Base-by-base conservation (phyloP, 768 basidiomycete genomes). In the Russula emetica region DNA sequence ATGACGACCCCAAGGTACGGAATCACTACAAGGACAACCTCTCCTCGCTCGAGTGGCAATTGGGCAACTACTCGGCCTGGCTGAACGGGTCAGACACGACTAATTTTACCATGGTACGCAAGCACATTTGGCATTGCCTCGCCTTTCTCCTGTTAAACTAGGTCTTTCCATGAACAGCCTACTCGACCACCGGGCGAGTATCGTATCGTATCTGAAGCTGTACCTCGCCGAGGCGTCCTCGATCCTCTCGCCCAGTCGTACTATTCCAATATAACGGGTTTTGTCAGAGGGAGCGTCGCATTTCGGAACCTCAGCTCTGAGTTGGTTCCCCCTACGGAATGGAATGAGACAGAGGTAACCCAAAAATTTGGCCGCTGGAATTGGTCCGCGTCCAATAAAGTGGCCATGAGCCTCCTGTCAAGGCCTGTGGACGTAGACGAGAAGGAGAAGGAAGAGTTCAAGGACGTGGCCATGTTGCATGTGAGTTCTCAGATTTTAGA, bases 21-120 rank as follows among this genome's bases (percentile, higher is more conserved):
- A 83, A 81, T 68, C 84, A 85, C 61, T 88, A 87, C 72, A 79
- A 87, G 70, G 83, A 90, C 66, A 77, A 83, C n/a, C 70, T 92
- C 5, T 75, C 78, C 34, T 78, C 78, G 8, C 72, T 91, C 63
- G 78, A 78, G 36, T 77, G 82, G 70, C 84, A 89, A 65, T 73
- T 85, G 14, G 80, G 81, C n/a, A 90, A 92, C 72, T 92, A 82
- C 69, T 85, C 87, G 1, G 82, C 85, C 1, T 92, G 88, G 88
- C 73, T 88, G 74, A 85, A 86, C 69, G 85, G 86, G 8, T 85
- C 83, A 10, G 76, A 74, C 22, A 78, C 86, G 0, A 18, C 58
- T 8, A 83, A 90, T 69, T 90, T 89, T 65, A 80, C 80, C 11
- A 71, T 89, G 70, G 90, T 91, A 60, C 54, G 82, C 72, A 47